These are phyloP conservation scores for Rhododendron kiyosumense DNA, from an alignment of 148 eudicot genomes.

Conservation along the genomic window DNA sequence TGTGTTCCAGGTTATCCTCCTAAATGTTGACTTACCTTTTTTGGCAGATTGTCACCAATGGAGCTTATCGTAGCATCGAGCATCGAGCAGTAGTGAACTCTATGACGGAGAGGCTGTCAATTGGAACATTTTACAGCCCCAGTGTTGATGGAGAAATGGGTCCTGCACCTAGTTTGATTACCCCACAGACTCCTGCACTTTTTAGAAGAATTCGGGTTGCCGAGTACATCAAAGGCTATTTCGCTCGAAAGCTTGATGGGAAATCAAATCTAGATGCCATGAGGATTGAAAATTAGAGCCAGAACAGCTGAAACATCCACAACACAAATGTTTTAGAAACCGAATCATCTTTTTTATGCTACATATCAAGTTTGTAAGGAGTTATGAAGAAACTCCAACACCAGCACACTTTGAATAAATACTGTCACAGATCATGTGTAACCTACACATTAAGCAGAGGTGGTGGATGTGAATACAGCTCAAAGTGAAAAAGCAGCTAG, in stretches of 20 bases:
- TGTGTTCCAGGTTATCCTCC: background rate
- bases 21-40: background rate
- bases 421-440: too few relatives aligned
- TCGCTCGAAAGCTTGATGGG: constrained; percentile 18
- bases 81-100: background rate
- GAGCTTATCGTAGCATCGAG: background rate
- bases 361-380: background rate
- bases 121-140: constrained; percentile 21
- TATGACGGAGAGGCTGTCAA: constrained; percentile 3
- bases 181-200: constrained; percentile 7
- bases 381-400: background rate
- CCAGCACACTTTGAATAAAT: background rate
- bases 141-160: constrained; percentile 14
- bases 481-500: too few relatives aligned
- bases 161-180: constrained; percentile 16
- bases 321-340: background rate
- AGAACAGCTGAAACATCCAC: background rate
- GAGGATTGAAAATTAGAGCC: background rate
- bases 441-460: background rate
- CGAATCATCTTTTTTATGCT: background rate
- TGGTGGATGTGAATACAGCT: too few relatives aligned
- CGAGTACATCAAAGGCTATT: constrained; percentile 10
- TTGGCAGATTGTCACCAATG: background rate
- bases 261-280: constrained; percentile 20
- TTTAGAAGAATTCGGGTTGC: constrained; percentile 11